Evolutionary conservation across 1,284 basidiomycete genomes (phyloP), one percentile per base, ranked within the genome.

Genomic region (Sporisorium graminicola): DNA sequence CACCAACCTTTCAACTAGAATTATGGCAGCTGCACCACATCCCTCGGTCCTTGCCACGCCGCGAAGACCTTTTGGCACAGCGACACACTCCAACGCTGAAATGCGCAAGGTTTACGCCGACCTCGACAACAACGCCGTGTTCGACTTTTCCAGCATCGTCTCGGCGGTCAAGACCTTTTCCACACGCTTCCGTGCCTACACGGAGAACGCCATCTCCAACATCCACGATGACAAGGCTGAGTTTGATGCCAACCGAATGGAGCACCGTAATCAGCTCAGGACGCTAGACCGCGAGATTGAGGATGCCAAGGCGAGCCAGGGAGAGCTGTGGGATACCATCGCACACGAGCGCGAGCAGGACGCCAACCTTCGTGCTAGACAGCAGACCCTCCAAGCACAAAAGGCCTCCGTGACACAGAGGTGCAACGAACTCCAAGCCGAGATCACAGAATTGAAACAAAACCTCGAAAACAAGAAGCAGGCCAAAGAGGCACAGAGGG

Each of bases 301-400:
- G 33, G 74, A 74, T 29, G 63, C 71, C 29, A 81, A 81, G 57
- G 55, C 72, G 24, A 65, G 65, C 13, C 80, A 81, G 62, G 69
- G 74, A 26, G 66, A 78, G 51, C 54, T 81, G 13, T 81, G 80
- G 80, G 76, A 81, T 14, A 79, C 76, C n/a, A 79, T 81, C 46
- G 76, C 78, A 13, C 58, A 71, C 5, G 80, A 81, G 47, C 57
- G 80, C 53, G 74, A 74, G 47, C 78, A 75, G 33, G 80, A 81
- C 47, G 69, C 74, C 27, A 62, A 61, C 50, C 66, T 80, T 43
- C 75, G 80, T 5, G 42, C 75, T 0, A 63, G 78, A 40, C 74
- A 80, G 26, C 76, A 78, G 52, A 63, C 69, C 3, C 65, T 81
- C 9, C 68, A 74, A 18, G 57, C 80, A 9, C 80, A 81, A 46